Conservation (phyloP, 768 basidiomycete genomes). For the Neoboletus subvelutipes region DNA sequence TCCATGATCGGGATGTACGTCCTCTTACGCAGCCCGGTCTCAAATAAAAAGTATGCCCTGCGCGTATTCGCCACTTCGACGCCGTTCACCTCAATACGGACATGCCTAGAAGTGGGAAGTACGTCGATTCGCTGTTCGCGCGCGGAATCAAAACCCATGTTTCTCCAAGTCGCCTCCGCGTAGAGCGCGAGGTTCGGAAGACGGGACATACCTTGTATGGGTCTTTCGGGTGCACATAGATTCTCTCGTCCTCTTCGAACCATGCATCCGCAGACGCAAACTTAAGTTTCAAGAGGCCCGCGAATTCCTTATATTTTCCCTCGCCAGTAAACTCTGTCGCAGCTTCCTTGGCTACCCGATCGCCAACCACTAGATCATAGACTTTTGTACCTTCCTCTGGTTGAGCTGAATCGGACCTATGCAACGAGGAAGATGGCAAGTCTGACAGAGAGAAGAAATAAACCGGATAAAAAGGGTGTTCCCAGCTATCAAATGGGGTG, state of each 20-base stretch:
- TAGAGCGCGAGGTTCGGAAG: too few relatives aligned
- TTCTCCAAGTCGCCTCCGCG: too few relatives aligned
- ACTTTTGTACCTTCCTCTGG: slow-evolving; percentile 34
- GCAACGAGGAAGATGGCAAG: slow-evolving; percentile 44
- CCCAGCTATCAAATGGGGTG: slow-evolving; percentile 46
- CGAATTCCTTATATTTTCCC: slow-evolving; percentile 37
- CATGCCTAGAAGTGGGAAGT: slow-evolving; percentile 56
- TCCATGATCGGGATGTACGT: slow-evolving; percentile 63
- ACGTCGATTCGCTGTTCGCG: slow-evolving; percentile 55
- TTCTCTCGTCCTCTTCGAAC: slow-evolving; percentile 69
- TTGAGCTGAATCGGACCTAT: slow-evolving; percentile 25
- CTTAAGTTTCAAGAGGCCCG: slow-evolving; percentile 47
- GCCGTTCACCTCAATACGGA: slow-evolving; percentile 60
- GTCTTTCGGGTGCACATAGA: slow-evolving; percentile 62
- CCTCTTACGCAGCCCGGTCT: slow-evolving; percentile 55
- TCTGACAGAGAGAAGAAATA: slow-evolving; percentile 55
- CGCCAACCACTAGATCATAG: slow-evolving; percentile 49
- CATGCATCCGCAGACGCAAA: slow-evolving; percentile 57
- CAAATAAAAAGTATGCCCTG: slow-evolving; percentile 54
- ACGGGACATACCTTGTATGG: slow-evolving; percentile 57
- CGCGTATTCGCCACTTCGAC: slow-evolving; percentile 60
- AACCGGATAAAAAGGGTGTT: slow-evolving; percentile 48
- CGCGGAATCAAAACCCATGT: not conserved
- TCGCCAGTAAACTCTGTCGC: slow-evolving; percentile 34
- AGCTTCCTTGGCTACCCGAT: slow-evolving; percentile 39